phyloP scores from a whole-genome alignment of 1,139 yeast species.

The Yarrowia galli region DNA sequence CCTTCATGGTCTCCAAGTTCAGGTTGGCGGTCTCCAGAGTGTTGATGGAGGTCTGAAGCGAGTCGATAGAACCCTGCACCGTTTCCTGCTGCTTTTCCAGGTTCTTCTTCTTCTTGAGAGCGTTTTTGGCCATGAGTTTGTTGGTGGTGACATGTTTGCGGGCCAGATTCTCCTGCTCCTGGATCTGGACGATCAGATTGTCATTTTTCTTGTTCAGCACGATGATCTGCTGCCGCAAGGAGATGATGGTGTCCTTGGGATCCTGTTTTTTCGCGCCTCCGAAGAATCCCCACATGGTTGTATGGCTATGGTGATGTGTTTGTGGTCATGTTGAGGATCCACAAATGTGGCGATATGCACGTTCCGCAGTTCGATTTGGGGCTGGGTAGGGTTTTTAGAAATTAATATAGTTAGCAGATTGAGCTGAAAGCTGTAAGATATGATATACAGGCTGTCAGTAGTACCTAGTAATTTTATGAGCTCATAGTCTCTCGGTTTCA shows the following conservation, averaged over 20 bases:
- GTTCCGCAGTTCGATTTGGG: slow-evolving; percentile 4
- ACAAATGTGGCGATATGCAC: slow-evolving; percentile 1
- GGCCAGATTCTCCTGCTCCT: slow-evolving; percentile 82
- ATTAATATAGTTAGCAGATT: not conserved
- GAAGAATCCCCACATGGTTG: slow-evolving; percentile 49
- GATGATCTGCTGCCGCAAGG: slow-evolving; percentile 86
- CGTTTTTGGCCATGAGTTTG: slow-evolving; percentile 78
- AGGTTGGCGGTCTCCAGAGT: slow-evolving; percentile 95
- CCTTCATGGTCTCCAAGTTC: slow-evolving; percentile 97
- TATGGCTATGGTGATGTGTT: slow-evolving; percentile 8
- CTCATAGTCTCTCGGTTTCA: too few species aligned
- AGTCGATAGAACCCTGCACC: slow-evolving; percentile 86
- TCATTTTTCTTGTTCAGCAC: slow-evolving; percentile 83
- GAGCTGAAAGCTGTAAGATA: not conserved
- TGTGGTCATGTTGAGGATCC: slow-evolving; percentile 1
- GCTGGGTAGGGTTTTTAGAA: not conserved
- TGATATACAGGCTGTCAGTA: not conserved
- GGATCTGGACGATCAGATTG: slow-evolving; percentile 82
- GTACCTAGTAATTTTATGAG: not conserved
- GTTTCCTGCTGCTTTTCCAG: slow-evolving; percentile 78
- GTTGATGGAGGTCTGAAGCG: slow-evolving; percentile 84
- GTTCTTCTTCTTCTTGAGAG: slow-evolving; percentile 86
- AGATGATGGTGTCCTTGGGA: slow-evolving; percentile 93
- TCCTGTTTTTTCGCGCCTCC: slow-evolving; percentile 85
- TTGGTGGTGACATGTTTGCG: slow-evolving; percentile 72